Conservation (phyloP, 176 grass and related monocot species). For the Avena atlantica region DNA sequence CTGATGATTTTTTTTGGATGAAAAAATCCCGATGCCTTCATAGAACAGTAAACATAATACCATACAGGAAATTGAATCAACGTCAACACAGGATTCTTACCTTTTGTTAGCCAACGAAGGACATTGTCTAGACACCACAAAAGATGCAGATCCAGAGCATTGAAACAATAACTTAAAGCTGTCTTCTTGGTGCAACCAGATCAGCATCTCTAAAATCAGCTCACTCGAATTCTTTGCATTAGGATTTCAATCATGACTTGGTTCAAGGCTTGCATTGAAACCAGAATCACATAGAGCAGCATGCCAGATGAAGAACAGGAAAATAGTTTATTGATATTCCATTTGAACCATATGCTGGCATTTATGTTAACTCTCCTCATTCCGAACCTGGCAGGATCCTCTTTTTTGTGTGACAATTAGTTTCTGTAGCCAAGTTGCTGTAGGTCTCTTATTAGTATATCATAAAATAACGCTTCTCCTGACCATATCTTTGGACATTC, state of each 20-base stretch:
- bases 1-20: too few relatives aligned
- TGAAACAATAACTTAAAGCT: background rate
- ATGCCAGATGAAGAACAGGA: background rate
- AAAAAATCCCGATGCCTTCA: too few relatives aligned
- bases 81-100: background rate
- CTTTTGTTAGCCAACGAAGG: background rate
- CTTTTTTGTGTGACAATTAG: conserved; percentile 2
- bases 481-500: conserved; percentile 35
- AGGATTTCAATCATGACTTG: background rate
- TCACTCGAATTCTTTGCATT: background rate
- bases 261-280: background rate
- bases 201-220: background rate
- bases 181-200: background rate
- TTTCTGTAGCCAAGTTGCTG: background rate
- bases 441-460: background rate
- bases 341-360: background rate
- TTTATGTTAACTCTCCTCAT: background rate
- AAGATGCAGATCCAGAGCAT: background rate
- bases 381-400: background rate
- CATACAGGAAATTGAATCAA: background rate
- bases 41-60: background rate
- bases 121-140: background rate
- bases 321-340: background rate
- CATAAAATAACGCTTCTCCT: conserved; percentile 4
- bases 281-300: background rate